phyloP scores from a whole-genome alignment of 495 filamentous ascomycete species.

The Terfezia claveryi region DNA sequence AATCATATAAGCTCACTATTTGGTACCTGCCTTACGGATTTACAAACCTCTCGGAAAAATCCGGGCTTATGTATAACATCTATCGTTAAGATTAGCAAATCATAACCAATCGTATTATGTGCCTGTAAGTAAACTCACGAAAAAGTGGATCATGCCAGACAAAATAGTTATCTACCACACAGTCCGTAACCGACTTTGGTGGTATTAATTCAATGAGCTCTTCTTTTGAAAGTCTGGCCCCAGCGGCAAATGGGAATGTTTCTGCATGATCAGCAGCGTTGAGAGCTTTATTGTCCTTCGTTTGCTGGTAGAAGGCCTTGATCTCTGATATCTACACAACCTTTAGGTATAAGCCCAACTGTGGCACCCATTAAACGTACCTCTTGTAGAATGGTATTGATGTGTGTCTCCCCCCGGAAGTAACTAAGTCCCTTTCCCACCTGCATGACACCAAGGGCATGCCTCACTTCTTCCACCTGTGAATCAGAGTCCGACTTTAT shows the following conservation, averaged over 20 bases:
- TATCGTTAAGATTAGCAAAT: conserved; percentile 29
- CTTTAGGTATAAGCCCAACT: conserved; percentile 9
- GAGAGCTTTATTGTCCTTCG: conserved; percentile 25
- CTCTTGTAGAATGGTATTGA: conserved; percentile 71
- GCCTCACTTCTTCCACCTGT: conserved; percentile 69
- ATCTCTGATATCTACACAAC: conserved; percentile 62
- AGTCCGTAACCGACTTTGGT: conserved; percentile 45
- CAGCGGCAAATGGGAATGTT: conserved; percentile 17
- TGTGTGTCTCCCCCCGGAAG: conserved; percentile 77
- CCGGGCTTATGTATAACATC: conserved; percentile 72
- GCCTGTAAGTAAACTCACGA: conserved; percentile 27
- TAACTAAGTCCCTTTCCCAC: conserved; percentile 61
- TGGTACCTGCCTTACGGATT: too few species aligned
- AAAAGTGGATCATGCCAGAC: conserved; percentile 57
- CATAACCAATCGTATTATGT: conserved; percentile 1
- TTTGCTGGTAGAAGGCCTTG: conserved; percentile 59
- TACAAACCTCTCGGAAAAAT: conserved; percentile 32
- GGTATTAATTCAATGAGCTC: conserved; percentile 68
- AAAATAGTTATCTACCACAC: conserved; percentile 53
- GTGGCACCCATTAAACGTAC: conserved; percentile 24
- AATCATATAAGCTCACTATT: too few species aligned
- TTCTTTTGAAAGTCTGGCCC: conserved; percentile 39
- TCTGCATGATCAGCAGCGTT: not conserved
- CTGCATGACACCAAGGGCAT: conserved; percentile 71
- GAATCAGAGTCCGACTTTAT: not conserved